Percentiles rank a stretch among this genome's conserved stretches.
phyloP scores from a whole-genome alignment of 768 basidiomycete genomes.

The Tephrocybe sp. region DNA sequence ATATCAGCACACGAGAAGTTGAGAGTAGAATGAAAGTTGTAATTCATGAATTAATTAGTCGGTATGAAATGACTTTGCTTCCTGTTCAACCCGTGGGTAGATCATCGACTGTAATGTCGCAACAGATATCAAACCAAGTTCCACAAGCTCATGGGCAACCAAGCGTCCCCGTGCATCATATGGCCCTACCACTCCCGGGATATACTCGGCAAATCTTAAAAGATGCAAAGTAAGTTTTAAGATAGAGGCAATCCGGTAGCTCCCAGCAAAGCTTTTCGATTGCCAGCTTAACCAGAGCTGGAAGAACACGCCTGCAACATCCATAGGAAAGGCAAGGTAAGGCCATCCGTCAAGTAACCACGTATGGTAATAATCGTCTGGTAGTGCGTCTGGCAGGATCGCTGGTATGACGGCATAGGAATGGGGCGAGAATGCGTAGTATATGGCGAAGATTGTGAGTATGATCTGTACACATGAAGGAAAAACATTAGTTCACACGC shows the following conservation, averaged over 20 bases:
- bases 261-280: conserved; percentile 23
- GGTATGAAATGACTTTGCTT: neutral
- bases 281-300: conserved; percentile 25
- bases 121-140: neutral
- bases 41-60: conserved; percentile 6
- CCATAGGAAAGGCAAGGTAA: conserved; percentile 12
- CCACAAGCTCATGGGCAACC: conserved; percentile 7
- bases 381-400: conserved; percentile 2
- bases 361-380: conserved; percentile 6
- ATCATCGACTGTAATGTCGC: conserved; percentile 8
- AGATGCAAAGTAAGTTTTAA: neutral
- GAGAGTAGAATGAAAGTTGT: no score
- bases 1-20: no score
- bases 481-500: neutral
- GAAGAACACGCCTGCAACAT: conserved; percentile 14
- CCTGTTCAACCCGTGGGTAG: conserved; percentile 6
- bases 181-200: conserved; percentile 10
- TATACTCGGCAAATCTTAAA: neutral
- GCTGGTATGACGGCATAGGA: conserved; percentile 8
- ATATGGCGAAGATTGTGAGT: conserved; percentile 2
- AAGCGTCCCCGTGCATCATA: conserved; percentile 10
- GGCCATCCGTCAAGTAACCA: conserved; percentile 10
- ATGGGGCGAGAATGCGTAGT: conserved; percentile 11
- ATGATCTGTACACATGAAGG: conserved; percentile 5
- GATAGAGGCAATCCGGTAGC: conserved; percentile 13